A percentile compares a stretch with the other conserved stretches of the same genome.
These are phyloP conservation scores for Climacium dendroides DNA, from an alignment of 225 moss, liverwort and hornwort genomes.

Conservation along the genomic window DNA sequence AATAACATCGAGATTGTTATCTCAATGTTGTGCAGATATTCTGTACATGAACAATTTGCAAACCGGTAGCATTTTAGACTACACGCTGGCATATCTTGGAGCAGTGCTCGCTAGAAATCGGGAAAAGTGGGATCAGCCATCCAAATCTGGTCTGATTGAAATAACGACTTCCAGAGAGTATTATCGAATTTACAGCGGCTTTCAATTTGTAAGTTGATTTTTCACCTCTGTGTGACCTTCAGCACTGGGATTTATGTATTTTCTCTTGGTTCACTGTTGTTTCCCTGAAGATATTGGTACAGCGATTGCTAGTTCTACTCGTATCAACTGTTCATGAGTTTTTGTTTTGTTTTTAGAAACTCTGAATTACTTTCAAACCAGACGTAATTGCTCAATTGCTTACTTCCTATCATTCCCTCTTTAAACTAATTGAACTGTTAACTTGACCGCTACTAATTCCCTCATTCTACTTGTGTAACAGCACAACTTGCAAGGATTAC, in stretches of 20 bases:
- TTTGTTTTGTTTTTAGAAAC: not conserved
- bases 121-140: slow-evolving; percentile 83
- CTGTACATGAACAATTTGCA: slow-evolving; percentile 96
- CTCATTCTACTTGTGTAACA: not conserved
- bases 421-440: not conserved
- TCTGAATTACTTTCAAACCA: not conserved
- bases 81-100: slow-evolving; percentile 92
- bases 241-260: not conserved
- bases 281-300: not conserved
- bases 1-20: not conserved
- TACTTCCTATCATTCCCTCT: not conserved
- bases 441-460: not conserved
- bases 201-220: slow-evolving; percentile 70
- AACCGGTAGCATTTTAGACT: slow-evolving; percentile 95
- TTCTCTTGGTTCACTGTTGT: not conserved
- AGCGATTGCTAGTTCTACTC: not conserved
- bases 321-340: not conserved
- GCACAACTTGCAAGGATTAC: slow-evolving; percentile 49
- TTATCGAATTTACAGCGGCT: slow-evolving; percentile 87
- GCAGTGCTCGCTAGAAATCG: slow-evolving; percentile 86
- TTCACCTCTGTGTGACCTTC: not conserved
- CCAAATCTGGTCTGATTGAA: slow-evolving; percentile 94
- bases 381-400: not conserved
- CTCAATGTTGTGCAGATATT: slow-evolving; percentile 55
- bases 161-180: slow-evolving; percentile 96